Percentiles rank a stretch among this genome's conserved stretches.
Conservation (phyloP, 2,329 filamentous ascomycete species). For the Alternaria incomplexa region DNA sequence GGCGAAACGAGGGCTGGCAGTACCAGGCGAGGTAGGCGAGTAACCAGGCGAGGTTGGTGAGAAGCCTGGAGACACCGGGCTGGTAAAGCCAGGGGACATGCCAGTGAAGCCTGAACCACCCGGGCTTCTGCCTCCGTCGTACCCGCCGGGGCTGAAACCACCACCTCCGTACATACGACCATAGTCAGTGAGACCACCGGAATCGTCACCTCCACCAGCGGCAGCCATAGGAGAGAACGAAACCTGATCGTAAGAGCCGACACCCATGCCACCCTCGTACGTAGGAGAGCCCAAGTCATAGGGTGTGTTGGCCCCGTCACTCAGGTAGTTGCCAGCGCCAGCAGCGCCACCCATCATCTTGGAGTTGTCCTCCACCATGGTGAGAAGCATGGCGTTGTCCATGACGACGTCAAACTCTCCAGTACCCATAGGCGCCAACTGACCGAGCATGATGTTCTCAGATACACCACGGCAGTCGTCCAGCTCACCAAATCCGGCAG, state of each 20-base stretch:
- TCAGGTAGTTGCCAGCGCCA: slow-evolving; percentile 72
- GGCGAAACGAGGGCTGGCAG: slow-evolving; percentile 63
- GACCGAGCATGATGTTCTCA: slow-evolving; percentile 97
- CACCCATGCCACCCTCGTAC: slow-evolving; percentile 66
- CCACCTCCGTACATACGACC: slow-evolving; percentile 68
- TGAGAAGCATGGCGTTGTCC: slow-evolving; percentile 94
- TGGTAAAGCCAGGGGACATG: slow-evolving; percentile 47
- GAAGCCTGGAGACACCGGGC: slow-evolving; percentile 54
- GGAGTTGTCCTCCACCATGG: slow-evolving; percentile 90
- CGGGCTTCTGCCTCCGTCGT: slow-evolving; percentile 68
- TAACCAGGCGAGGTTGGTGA: slow-evolving; percentile 46
- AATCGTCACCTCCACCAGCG: slow-evolving; percentile 63
- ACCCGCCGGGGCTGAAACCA: slow-evolving; percentile 66
- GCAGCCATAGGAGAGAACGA: slow-evolving; percentile 78
- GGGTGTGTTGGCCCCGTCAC: slow-evolving; percentile 86
- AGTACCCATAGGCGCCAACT: slow-evolving; percentile 95
- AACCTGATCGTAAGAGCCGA: slow-evolving; percentile 62
- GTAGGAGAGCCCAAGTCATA: slow-evolving; percentile 78
- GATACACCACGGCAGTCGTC: slow-evolving; percentile 98
- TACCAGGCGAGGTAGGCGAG: slow-evolving; percentile 71
- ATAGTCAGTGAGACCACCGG: slow-evolving; percentile 66
- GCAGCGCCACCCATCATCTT: slow-evolving; percentile 69
- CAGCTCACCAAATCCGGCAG: slow-evolving; percentile 90
- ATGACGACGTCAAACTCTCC: slow-evolving; percentile 94
- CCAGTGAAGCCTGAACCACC: slow-evolving; percentile 56